phyloP scores from a whole-genome alignment of 116 monocot species.

The Cymodocea nodosa region DNA sequence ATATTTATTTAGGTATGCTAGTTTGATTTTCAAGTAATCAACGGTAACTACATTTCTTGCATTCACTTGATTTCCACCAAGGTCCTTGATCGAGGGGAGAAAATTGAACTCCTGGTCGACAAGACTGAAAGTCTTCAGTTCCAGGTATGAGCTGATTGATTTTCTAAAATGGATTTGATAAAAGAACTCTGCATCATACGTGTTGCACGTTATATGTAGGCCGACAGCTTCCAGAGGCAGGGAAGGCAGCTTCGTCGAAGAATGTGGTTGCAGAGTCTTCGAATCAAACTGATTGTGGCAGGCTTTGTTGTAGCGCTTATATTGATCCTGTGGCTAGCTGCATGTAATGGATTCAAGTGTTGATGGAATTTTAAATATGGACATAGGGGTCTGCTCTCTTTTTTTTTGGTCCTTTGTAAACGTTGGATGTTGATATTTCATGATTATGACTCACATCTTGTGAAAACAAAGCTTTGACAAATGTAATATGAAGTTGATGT shows the following conservation, averaged over 20 bases:
- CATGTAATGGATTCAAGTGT: constrained; percentile 57
- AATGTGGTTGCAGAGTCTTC: constrained; percentile 85
- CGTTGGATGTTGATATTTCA: background rate
- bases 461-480: background rate
- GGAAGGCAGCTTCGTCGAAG: constrained; percentile 86
- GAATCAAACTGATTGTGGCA: constrained; percentile 61
- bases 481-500: background rate
- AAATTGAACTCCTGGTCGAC: constrained; percentile 89
- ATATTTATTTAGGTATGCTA: too few relatives aligned
- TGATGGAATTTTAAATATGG: background rate
- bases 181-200: background rate
- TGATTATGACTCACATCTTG: background rate
- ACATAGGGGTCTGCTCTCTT: background rate
- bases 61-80: constrained; percentile 9
- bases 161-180: too few relatives aligned
- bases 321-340: constrained; percentile 58
- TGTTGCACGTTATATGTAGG: constrained; percentile 22
- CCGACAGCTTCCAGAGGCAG: constrained; percentile 95
- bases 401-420: background rate
- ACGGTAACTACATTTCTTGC: too few relatives aligned
- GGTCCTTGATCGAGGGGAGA: constrained; percentile 97
- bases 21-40: too few relatives aligned
- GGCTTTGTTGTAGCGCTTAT: constrained; percentile 27
- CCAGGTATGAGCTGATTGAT: constrained; percentile 43
- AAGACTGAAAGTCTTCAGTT: constrained; percentile 94